Evolutionary conservation across 371 early-diverging fungal species (phyloP).

Genomic region (Batkoa obscura): DNA sequence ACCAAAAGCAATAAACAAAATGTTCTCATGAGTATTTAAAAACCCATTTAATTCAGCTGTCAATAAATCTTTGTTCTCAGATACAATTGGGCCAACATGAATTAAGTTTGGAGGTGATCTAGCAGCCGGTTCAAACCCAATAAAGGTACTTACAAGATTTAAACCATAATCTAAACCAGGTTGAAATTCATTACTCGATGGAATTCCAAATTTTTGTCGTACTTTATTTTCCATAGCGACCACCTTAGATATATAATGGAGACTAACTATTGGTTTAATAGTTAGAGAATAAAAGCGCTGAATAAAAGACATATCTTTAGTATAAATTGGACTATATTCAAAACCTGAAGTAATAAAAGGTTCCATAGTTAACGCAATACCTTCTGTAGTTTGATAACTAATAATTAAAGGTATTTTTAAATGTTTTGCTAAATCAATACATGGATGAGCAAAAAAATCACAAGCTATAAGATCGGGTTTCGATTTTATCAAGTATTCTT

Average conservation of each 20-base stretch:
- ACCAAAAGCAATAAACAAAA: background rate
- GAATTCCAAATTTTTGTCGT: background rate
- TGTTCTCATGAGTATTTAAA: background rate
- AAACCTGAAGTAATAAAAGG: background rate
- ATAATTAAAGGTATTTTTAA: background rate
- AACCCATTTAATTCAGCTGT: background rate
- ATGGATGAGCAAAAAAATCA: slow-evolving; percentile 4
- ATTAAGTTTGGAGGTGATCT: background rate
- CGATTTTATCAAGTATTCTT: background rate
- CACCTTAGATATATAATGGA: background rate
- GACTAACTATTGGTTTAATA: background rate
- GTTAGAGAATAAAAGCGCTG: background rate
- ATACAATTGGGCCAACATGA: background rate
- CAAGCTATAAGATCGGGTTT: slow-evolving; percentile 4
- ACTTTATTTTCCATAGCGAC: background rate
- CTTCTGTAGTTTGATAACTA: slow-evolving; percentile 1
- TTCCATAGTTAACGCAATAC: background rate
- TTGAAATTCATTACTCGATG: background rate
- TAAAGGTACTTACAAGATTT: background rate
- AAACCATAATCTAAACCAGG: background rate
- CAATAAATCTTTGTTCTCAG: background rate
- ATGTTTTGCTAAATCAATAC: slow-evolving; percentile 2
- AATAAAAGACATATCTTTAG: background rate
- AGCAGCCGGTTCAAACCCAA: background rate
- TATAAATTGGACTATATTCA: background rate